A percentile compares a stretch with the other conserved stretches of the same genome.
These are phyloP conservation scores for Stenogyne calaminthoides DNA, from an alignment of 305 asterid genomes.

Conservation along the genomic window DNA sequence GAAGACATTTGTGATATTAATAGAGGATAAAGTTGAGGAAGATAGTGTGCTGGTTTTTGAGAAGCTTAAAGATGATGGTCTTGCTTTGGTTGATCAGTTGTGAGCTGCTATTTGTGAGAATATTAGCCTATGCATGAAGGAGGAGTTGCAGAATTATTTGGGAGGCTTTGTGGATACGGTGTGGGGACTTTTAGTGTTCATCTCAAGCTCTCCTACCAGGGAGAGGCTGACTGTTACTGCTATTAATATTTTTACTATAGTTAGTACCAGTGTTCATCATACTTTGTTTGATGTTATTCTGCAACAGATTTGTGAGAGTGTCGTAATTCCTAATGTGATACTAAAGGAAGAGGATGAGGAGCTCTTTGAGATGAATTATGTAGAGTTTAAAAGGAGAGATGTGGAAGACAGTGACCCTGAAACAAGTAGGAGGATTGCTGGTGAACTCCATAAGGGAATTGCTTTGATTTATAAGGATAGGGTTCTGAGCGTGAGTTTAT, in stretches of 20 bases:
- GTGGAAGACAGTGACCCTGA: conserved; percentile 98
- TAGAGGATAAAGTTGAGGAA: no score
- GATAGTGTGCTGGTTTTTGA: no score
- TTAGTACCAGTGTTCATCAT: conserved; percentile 84
- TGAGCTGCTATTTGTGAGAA: conserved; percentile 89
- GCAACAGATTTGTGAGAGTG: conserved; percentile 79
- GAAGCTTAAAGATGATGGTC: no score
- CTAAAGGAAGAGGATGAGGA: conserved; percentile 95
- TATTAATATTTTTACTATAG: conserved; percentile 78
- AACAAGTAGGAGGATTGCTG: conserved; percentile 95
- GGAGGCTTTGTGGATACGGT: conserved; percentile 84
- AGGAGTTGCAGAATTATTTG: conserved; percentile 67
- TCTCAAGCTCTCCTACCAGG: no score
- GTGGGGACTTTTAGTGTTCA: conserved; percentile 77
- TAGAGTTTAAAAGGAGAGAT: conserved; percentile 93
- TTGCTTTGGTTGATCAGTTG: conserved; percentile 72
- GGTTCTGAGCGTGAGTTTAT: no score
- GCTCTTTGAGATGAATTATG: conserved; percentile 86
- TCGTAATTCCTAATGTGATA: conserved; percentile 97
- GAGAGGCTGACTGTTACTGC: conserved; percentile 83
- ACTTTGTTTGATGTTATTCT: conserved; percentile 71
- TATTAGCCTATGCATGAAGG: conserved; percentile 75
- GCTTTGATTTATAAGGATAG: conserved; percentile 72
- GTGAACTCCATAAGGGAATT: conserved; percentile 96
- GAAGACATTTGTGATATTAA: no score